Evolutionary conservation across 176 grass and related monocot species (phyloP), one percentile per base, ranked within the genome.

Genomic region (Neostapfia colusana): DNA sequence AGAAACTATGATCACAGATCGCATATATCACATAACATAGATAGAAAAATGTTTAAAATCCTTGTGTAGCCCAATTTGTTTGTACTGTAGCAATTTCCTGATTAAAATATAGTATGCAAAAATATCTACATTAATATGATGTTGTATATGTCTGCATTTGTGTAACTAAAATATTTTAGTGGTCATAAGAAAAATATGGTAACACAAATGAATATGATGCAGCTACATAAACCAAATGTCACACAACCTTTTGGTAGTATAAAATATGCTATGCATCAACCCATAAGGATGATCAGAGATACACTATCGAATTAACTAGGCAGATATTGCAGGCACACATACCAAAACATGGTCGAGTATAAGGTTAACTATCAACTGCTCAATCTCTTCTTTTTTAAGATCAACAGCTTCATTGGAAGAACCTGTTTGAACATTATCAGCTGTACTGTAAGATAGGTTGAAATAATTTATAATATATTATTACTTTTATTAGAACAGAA

Each of bases 281-380:
- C n/a, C 46, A 20, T 8, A 35, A 41, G 43, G 61, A 37, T 40
- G 45, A 43, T 8, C 34, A 41, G 7, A 55, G 25, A 21, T 64
- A 71, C 17, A 67, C 25, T 12, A 74, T 54, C 20, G 18, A 56
- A 65, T 65, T 54, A 13, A 10, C 46, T 25, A 18, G 60, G 26
- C 10, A 74, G 26, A 66, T 54, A 13, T 43, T 55, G 59, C 7
- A 51, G 43, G 34, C 7, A 65, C 59, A 86, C 87, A 86, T 93
- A 97, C 94, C 94, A 97, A 79, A 72, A 93, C 79, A 72, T 56
- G 75, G 46, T 91, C 72, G 23, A 97, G 54, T 63, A 93, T 87
- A 78, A 97, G 94, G 69, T 89, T 88, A 74, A 97, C 62, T 74
- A 97, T 93, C 79, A 97, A 79, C 67, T 91, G 88, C 68, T 97